Percentiles rank a stretch among this genome's conserved stretches.
phyloP scores from a whole-genome alignment of 106 monocot species.

The Dendrobium chrysotoxum region DNA sequence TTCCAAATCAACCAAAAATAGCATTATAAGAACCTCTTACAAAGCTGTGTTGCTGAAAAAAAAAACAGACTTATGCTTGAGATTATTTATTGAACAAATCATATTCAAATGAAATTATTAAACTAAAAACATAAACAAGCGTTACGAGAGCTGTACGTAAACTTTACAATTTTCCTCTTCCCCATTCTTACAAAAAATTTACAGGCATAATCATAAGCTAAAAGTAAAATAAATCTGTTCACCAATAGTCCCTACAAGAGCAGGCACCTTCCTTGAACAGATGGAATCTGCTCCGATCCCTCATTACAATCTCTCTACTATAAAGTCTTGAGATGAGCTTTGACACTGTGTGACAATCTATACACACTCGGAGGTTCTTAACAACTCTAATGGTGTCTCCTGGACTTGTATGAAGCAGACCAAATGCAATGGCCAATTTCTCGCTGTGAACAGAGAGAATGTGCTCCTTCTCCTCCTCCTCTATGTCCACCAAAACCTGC shows the following conservation, averaged over 20 bases:
- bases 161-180: too few species aligned
- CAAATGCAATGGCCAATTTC: slow-evolving; percentile 35
- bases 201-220: too few species aligned
- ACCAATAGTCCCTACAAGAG: slow-evolving; percentile 46
- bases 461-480: slow-evolving; percentile 38
- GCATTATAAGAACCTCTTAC: too few species aligned
- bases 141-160: too few species aligned
- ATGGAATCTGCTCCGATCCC: slow-evolving; percentile 41
- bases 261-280: slow-evolving; percentile 26
- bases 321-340: slow-evolving; percentile 33
- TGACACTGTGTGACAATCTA: slow-evolving; percentile 26
- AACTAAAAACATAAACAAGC: too few species aligned
- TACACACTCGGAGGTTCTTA: slow-evolving; percentile 41
- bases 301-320: slow-evolving; percentile 39
- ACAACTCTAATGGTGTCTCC: slow-evolving; percentile 24
- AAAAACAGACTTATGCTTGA: too few species aligned
- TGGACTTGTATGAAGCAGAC: slow-evolving; percentile 11
- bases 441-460: slow-evolving; percentile 29
- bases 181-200: too few species aligned
- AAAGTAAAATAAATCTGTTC: background rate
- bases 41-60: too few species aligned
- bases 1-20: too few species aligned
- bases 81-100: too few species aligned
- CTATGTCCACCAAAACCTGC: slow-evolving; percentile 27
- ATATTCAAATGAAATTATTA: too few species aligned